phyloP scores from a whole-genome alignment of 1,284 basidiomycete species.

The Stereum hirsutum region DNA sequence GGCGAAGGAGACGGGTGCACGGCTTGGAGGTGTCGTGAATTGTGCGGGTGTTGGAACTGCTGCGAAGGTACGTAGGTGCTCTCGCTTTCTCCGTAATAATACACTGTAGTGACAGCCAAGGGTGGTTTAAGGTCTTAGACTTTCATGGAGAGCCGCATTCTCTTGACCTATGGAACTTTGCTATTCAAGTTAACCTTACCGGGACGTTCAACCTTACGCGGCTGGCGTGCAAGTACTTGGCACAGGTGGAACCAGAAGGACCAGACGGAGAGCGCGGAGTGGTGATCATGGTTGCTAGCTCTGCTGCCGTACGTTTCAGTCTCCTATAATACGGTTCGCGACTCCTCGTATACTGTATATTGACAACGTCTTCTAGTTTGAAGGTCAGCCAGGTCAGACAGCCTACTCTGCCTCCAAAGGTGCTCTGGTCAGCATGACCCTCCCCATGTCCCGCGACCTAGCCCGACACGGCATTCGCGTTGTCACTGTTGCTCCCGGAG shows the following conservation, averaged over 20 bases:
- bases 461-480: slow-evolving; percentile 41
- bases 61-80: slow-evolving; percentile 22
- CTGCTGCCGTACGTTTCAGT: slow-evolving; percentile 41
- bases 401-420: slow-evolving; percentile 49
- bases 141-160: slow-evolving; percentile 33
- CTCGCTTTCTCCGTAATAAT: background rate
- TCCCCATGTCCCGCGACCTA: slow-evolving; percentile 47
- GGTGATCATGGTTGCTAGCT: slow-evolving; percentile 42
- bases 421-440: slow-evolving; percentile 41
- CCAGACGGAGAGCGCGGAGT: slow-evolving; percentile 44
- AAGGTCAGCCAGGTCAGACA: slow-evolving; percentile 40
- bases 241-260: slow-evolving; percentile 33
- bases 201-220: slow-evolving; percentile 47
- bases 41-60: slow-evolving; percentile 39
- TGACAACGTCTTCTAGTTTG: slow-evolving; percentile 21
- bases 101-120: background rate
- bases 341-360: background rate
- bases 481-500: slow-evolving; percentile 41
- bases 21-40: slow-evolving; percentile 44
- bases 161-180: slow-evolving; percentile 41
- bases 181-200: slow-evolving; percentile 39
- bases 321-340: background rate
- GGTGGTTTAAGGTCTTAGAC: slow-evolving; percentile 28
- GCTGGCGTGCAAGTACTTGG: slow-evolving; percentile 38
- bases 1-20: slow-evolving; percentile 30